These are phyloP conservation scores for Tardiomyces blankii DNA, from an alignment of 1,139 yeast species.

Conservation along the genomic window DNA sequence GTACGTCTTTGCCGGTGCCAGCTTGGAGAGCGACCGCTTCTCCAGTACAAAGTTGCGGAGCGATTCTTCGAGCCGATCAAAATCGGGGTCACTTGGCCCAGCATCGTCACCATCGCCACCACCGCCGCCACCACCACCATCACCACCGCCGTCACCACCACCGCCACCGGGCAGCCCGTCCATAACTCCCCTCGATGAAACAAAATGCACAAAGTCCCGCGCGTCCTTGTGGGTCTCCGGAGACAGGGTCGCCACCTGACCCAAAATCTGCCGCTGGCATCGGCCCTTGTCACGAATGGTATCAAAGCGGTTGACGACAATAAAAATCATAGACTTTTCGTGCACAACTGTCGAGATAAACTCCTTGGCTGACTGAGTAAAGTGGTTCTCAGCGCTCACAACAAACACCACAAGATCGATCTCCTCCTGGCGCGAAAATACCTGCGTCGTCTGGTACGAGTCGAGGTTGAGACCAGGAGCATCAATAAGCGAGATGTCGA, in stretches of 20 bases:
- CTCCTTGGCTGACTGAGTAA: constrained; percentile 89
- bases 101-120: constrained; percentile 14
- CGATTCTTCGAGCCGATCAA: constrained; percentile 76
- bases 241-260: constrained; percentile 77
- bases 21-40: constrained; percentile 78
- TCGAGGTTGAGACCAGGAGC: constrained; percentile 97
- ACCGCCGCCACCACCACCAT: constrained; percentile 29
- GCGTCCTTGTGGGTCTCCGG: constrained; percentile 90
- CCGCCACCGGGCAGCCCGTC: constrained; percentile 20
- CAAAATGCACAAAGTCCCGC: constrained; percentile 87
- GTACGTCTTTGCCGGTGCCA: constrained; percentile 87
- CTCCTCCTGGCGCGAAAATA: constrained; percentile 93
- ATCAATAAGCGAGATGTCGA: constrained; percentile 86
- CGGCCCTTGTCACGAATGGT: constrained; percentile 67
- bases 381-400: constrained; percentile 91
- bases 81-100: constrained; percentile 40
- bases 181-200: constrained; percentile 47
- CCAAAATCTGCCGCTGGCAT: constrained; percentile 66
- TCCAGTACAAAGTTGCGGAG: constrained; percentile 79
- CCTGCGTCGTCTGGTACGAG: constrained; percentile 88
- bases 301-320: constrained; percentile 90
- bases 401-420: constrained; percentile 95
- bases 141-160: constrained; percentile 24
- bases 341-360: constrained; percentile 85
- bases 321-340: constrained; percentile 84